Evolutionary conservation across 1,284 basidiomycete genomes (phyloP).

Genomic region (Rhodotorula sp.): DNA sequence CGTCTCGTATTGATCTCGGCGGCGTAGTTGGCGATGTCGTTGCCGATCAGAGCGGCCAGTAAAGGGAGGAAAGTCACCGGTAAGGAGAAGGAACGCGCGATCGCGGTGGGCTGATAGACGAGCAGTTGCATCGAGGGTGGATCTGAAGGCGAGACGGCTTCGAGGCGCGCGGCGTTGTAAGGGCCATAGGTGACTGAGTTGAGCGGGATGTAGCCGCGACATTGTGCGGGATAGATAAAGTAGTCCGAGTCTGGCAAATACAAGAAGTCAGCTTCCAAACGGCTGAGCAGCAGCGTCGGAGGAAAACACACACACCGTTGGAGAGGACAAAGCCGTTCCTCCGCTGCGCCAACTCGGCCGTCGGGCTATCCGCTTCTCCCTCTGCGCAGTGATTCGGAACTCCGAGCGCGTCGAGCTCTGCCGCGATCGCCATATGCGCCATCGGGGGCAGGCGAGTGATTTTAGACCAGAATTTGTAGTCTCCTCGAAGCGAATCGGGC

Average conservation of each 20-base stretch:
- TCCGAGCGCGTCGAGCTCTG: conserved; percentile 37
- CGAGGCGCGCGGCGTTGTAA: conserved; percentile 10
- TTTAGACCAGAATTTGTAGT: neutral
- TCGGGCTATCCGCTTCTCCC: conserved; percentile 81
- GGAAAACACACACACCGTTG: conserved; percentile 17
- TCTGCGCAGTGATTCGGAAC: conserved; percentile 67
- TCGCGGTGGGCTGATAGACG: conserved; percentile 62
- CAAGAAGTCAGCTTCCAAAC: neutral
- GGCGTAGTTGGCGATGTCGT: conserved; percentile 66
- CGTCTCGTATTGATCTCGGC: conserved; percentile 42
- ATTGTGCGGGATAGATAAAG: conserved; percentile 33
- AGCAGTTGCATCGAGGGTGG: conserved; percentile 51
- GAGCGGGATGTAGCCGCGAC: conserved; percentile 42
- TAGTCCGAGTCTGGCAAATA: conserved; percentile 30
- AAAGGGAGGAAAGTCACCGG: conserved; percentile 73
- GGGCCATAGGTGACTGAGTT: conserved; percentile 48
- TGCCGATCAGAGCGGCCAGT: conserved; percentile 79
- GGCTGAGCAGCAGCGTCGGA: neutral
- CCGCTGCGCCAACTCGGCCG: conserved; percentile 74
- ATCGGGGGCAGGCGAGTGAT: conserved; percentile 25
- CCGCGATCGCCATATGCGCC: conserved; percentile 21
- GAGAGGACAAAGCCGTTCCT: conserved; percentile 62
- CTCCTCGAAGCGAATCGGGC: conserved; percentile 2
- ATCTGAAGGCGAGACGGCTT: conserved; percentile 1
- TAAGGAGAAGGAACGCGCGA: conserved; percentile 66